These are phyloP conservation scores for Psilocybe cyanescens DNA, from an alignment of 768 basidiomycete species.

Conservation along the genomic window DNA sequence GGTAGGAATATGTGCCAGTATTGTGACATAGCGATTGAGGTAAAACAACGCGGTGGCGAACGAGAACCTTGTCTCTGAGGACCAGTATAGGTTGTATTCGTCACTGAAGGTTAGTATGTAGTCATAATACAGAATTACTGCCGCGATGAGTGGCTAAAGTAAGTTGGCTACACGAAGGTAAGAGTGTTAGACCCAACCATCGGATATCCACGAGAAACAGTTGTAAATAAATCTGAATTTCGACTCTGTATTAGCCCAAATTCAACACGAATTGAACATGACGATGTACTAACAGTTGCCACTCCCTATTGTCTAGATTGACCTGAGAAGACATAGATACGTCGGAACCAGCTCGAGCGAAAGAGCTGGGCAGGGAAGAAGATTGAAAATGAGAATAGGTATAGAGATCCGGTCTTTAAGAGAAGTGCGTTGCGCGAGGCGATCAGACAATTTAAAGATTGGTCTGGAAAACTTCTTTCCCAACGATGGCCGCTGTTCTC, in stretches of 20 bases:
- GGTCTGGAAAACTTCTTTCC: too few species aligned
- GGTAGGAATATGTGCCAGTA: constrained; percentile 34
- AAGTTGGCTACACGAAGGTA: too few species aligned
- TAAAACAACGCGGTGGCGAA: constrained; percentile 30
- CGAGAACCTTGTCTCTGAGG: constrained; percentile 19
- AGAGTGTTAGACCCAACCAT: not conserved
- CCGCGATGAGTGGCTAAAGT: too few species aligned
- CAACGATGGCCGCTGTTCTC: too few species aligned
- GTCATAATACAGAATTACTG: constrained; percentile 38
- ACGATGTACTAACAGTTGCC: not conserved
- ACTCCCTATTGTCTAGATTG: not conserved
- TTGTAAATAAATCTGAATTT: constrained; percentile 7
- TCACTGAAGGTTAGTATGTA: constrained; percentile 39
- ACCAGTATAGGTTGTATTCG: constrained; percentile 45
- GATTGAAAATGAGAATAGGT: too few species aligned
- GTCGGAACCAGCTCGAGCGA: not conserved
- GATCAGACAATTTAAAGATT: too few species aligned
- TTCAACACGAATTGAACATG: not conserved
- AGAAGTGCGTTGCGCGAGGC: too few species aligned
- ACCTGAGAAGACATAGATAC: not conserved
- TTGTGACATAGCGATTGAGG: constrained; percentile 36
- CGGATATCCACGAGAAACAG: not conserved
- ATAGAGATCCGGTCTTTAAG: too few species aligned
- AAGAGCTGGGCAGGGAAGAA: too few species aligned
- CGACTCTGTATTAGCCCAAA: not conserved